Evolutionary conservation across 1,284 basidiomycete species (phyloP).

Genomic region (Butyriboletus appendiculatus): DNA sequence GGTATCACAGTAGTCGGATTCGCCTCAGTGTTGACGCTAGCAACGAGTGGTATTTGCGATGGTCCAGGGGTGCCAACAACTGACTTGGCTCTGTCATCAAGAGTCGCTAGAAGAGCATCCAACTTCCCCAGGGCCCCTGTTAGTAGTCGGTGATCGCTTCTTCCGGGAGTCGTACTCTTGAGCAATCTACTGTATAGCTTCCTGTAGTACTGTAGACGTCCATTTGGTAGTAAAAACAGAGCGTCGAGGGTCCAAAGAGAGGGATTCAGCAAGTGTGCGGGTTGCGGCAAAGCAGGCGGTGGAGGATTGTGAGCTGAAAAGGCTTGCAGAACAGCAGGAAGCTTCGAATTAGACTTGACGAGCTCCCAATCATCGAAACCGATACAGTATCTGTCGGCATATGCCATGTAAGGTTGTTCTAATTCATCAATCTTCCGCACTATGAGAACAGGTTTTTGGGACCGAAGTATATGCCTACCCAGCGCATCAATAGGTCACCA

Average conservation of each 20-base stretch:
- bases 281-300: slow-evolving; percentile 44
- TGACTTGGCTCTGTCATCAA: slow-evolving; percentile 60
- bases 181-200: slow-evolving; percentile 88
- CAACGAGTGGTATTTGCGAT: slow-evolving; percentile 18
- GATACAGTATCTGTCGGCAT: slow-evolving; percentile 69
- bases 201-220: slow-evolving; percentile 89
- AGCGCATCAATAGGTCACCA: slow-evolving; percentile 95
- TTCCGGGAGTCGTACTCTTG: slow-evolving; percentile 86
- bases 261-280: slow-evolving; percentile 40
- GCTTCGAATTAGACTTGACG: slow-evolving; percentile 73
- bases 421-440: slow-evolving; percentile 82
- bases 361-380: slow-evolving; percentile 87
- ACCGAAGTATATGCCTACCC: slow-evolving; percentile 56
- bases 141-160: slow-evolving; percentile 86
- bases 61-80: slow-evolving; percentile 39
- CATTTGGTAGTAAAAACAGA: slow-evolving; percentile 85
- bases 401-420: slow-evolving; percentile 84
- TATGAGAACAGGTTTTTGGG: slow-evolving; percentile 15
- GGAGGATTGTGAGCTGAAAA: slow-evolving; percentile 70
- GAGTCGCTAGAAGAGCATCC: slow-evolving; percentile 67
- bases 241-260: slow-evolving; percentile 83
- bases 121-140: slow-evolving; percentile 81
- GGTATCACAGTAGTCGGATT: slow-evolving; percentile 48
- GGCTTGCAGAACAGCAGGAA: slow-evolving; percentile 67
- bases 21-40: slow-evolving; percentile 47